Conservation (phyloP, 2,329 filamentous ascomycete genomes). For the Aspergillus piperis region DNA sequence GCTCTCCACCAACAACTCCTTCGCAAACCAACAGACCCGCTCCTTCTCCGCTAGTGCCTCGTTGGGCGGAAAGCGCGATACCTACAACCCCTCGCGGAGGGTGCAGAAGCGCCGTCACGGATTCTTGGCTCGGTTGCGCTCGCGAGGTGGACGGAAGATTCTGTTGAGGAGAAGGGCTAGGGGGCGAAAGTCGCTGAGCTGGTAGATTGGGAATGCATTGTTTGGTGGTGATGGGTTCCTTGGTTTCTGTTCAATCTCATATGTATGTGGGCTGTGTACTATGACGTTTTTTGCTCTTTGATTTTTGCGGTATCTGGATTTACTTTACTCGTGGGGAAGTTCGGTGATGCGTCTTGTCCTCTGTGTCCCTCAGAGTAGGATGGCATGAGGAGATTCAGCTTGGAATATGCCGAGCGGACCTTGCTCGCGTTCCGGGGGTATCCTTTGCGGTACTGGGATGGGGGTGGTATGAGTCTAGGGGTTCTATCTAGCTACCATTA, state of each 20-base stretch:
- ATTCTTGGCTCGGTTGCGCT: constrained; percentile 56
- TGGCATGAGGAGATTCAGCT: too few species aligned
- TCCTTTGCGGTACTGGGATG: neutral
- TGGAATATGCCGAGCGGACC: neutral
- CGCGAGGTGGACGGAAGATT: constrained; percentile 55
- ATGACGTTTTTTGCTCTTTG: neutral
- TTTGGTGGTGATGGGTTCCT: neutral
- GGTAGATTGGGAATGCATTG: constrained; percentile 39
- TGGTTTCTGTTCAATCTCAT: constrained; percentile 3
- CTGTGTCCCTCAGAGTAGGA: too few species aligned
- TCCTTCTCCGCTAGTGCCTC: constrained; percentile 48
- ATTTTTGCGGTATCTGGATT: neutral
- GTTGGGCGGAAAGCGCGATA: constrained; percentile 51
- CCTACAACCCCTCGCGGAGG: constrained; percentile 60
- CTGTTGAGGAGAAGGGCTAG: constrained; percentile 57
- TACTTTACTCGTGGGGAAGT: neutral
- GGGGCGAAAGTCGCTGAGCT: constrained; percentile 55
- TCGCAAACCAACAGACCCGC: constrained; percentile 33
- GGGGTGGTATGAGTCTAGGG: neutral
- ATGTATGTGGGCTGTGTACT: constrained; percentile 7
- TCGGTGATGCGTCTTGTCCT: neutral
- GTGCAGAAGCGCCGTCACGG: constrained; percentile 65
- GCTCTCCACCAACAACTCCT: constrained; percentile 19
- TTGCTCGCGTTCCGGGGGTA: neutral
- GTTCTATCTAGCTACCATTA: neutral